A percentile compares a stretch with the other conserved stretches of the same genome.
Conservation (phyloP, 352 stramenopile genomes). For the Pythium aristosporum region DNA sequence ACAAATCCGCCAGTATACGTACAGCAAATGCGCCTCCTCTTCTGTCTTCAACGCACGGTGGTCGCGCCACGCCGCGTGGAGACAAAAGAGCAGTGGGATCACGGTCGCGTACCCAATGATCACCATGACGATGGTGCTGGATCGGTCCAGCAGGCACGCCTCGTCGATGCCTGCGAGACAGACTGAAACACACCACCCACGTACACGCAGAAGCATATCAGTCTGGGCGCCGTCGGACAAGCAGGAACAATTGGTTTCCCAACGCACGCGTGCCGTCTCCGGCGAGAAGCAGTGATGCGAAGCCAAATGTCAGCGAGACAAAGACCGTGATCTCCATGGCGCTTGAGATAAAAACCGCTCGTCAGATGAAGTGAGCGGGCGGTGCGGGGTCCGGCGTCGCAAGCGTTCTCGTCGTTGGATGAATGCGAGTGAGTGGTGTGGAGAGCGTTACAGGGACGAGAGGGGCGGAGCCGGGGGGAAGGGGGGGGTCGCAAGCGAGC, state of each 20-base stretch:
- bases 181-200: slow-evolving; percentile 38
- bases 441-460: too few relatives aligned
- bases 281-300: slow-evolving; percentile 43
- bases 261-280: slow-evolving; percentile 40
- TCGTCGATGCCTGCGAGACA: slow-evolving; percentile 33
- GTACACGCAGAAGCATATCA: slow-evolving; percentile 1
- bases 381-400: too few relatives aligned
- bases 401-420: not conserved
- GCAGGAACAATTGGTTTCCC: not conserved
- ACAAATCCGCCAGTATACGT: slow-evolving; percentile 15
- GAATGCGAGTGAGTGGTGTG: not conserved
- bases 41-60: slow-evolving; percentile 7
- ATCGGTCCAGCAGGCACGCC: slow-evolving; percentile 35
- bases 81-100: slow-evolving; percentile 37
- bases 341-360: not conserved
- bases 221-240: slow-evolving; percentile 6
- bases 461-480: too few relatives aligned
- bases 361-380: too few relatives aligned
- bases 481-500: too few relatives aligned
- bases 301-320: slow-evolving; percentile 42
- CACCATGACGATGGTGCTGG: slow-evolving; percentile 51
- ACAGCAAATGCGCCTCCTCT: slow-evolving; percentile 36
- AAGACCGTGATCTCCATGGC: slow-evolving; percentile 66
- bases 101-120: slow-evolving; percentile 54
- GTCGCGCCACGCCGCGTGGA: slow-evolving; percentile 42